Evolutionary conservation across 2,329 filamentous ascomycete species (phyloP).

Genomic region (Calonectria ilicicola): DNA sequence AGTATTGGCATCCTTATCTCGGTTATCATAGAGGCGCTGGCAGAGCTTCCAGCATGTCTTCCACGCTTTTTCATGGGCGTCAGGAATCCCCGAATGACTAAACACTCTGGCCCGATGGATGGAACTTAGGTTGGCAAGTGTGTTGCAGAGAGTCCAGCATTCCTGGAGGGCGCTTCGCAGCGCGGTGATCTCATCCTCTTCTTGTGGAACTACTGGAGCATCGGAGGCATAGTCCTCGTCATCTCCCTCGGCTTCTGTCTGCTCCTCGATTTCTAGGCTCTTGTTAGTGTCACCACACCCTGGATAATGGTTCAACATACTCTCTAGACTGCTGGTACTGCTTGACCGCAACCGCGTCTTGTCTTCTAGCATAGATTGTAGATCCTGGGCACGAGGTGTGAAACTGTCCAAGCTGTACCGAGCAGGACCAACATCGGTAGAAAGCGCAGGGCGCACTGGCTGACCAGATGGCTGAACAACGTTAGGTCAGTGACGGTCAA

Average conservation of each 20-base stretch:
- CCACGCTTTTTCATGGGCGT: conserved; percentile 90
- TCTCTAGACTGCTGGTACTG: conserved; percentile 81
- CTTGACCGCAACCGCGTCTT: conserved; percentile 70
- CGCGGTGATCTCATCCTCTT: conserved; percentile 73
- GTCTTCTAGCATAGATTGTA: conserved; percentile 76
- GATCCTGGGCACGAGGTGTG: conserved; percentile 86
- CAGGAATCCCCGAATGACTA: conserved; percentile 77
- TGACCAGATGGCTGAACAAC: conserved; percentile 30
- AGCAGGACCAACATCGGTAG: conserved; percentile 77
- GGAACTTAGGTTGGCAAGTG: conserved; percentile 85
- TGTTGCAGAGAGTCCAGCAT: conserved; percentile 96
- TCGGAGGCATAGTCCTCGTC: conserved; percentile 64
- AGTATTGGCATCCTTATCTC: conserved; percentile 75
- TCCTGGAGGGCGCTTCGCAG: conserved; percentile 84
- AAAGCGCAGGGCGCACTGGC: conserved; percentile 76
- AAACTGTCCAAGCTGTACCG: conserved; percentile 75
- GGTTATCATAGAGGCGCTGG: conserved; percentile 86
- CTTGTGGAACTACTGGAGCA: conserved; percentile 53
- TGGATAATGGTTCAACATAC: conserved; percentile 59
- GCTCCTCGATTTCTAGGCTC: conserved; percentile 66
- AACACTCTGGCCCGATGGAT: conserved; percentile 85
- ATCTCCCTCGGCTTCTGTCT: conserved; percentile 64
- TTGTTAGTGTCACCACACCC: conserved; percentile 26
- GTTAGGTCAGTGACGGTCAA: conserved; percentile 8
- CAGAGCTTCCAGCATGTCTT: conserved; percentile 94